Conservation (phyloP, 2,329 filamentous ascomycete species). For the Lizonia empirigonia region DNA sequence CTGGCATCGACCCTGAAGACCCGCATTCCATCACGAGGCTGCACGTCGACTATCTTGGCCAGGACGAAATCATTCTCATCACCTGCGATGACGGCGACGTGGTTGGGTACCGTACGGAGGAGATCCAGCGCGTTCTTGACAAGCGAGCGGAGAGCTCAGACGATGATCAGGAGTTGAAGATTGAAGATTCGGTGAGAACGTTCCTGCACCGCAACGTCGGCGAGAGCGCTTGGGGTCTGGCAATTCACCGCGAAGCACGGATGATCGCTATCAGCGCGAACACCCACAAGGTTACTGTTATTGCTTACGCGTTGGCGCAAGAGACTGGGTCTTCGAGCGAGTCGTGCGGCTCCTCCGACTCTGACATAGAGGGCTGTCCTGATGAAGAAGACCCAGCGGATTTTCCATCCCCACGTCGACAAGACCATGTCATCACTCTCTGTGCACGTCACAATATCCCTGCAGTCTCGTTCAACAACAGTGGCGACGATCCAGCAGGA, state of each 20-base stretch:
- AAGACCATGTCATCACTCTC: slow-evolving; percentile 31
- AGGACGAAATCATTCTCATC: slow-evolving; percentile 57
- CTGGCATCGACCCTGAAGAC: slow-evolving; percentile 41
- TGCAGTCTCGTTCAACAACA: slow-evolving; percentile 64
- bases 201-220: slow-evolving; percentile 81
- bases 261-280: slow-evolving; percentile 89
- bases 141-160: not conserved
- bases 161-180: slow-evolving; percentile 1
- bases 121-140: slow-evolving; percentile 35
- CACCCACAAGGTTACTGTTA: slow-evolving; percentile 62
- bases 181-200: slow-evolving; percentile 53
- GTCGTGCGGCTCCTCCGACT: not conserved
- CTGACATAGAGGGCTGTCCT: not conserved
- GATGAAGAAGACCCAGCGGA: slow-evolving; percentile 18
- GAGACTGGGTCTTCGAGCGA: not conserved
- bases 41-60: slow-evolving; percentile 52
- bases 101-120: slow-evolving; percentile 47
- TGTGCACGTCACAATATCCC: slow-evolving; percentile 58
- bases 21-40: slow-evolving; percentile 55
- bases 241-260: slow-evolving; percentile 79
- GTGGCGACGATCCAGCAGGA: slow-evolving; percentile 59
- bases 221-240: slow-evolving; percentile 84
- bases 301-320: slow-evolving; percentile 61
- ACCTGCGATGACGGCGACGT: slow-evolving; percentile 64
- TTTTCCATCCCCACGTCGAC: slow-evolving; percentile 35